A percentile compares a stretch with the other conserved stretches of the same genome.
phyloP scores from a whole-genome alignment of 2,329 filamentous ascomycete genomes.

The Fonsecaea pedrosoi region DNA sequence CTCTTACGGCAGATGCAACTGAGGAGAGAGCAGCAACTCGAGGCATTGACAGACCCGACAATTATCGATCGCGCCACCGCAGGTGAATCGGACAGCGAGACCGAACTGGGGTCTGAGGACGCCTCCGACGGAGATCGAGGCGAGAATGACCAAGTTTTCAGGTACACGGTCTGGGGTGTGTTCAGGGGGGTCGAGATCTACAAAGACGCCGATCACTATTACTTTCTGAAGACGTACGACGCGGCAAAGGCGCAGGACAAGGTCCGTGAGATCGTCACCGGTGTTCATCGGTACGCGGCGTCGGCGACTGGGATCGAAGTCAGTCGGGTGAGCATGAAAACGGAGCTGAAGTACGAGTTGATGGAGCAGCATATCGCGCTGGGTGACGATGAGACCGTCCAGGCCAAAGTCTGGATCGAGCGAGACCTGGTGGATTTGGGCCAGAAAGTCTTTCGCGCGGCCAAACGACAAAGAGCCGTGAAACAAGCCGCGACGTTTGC shows the following conservation, averaged over 20 bases:
- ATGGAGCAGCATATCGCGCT: conserved; percentile 33
- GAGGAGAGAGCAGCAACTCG: conserved; percentile 9
- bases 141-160: conserved; percentile 19
- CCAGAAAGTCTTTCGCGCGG: conserved; percentile 28
- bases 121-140: conserved; percentile 12
- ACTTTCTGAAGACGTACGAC: conserved; percentile 25
- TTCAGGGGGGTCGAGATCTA: conserved; percentile 28
- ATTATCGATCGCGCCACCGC: conserved; percentile 9
- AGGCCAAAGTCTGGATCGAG: conserved; percentile 34
- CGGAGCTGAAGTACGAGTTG: conserved; percentile 18
- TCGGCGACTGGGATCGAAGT: conserved; percentile 14
- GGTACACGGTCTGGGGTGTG: conserved; percentile 28
- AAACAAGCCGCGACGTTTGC: conserved; percentile 20
- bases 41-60: conserved; percentile 6
- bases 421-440: conserved; percentile 27
- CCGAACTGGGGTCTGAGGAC: conserved; percentile 9
- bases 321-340: conserved; percentile 16
- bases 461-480: conserved; percentile 23
- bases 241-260: conserved; percentile 18
- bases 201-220: conserved; percentile 27
- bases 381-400: conserved; percentile 23
- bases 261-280: conserved; percentile 18
- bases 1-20: conserved; percentile 12
- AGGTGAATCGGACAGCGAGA: conserved; percentile 20
- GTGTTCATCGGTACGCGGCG: conserved; percentile 9